Percentiles rank a stretch among this genome's conserved stretches.
phyloP scores from a whole-genome alignment of 768 basidiomycete species.

The Podaxis sp. region DNA sequence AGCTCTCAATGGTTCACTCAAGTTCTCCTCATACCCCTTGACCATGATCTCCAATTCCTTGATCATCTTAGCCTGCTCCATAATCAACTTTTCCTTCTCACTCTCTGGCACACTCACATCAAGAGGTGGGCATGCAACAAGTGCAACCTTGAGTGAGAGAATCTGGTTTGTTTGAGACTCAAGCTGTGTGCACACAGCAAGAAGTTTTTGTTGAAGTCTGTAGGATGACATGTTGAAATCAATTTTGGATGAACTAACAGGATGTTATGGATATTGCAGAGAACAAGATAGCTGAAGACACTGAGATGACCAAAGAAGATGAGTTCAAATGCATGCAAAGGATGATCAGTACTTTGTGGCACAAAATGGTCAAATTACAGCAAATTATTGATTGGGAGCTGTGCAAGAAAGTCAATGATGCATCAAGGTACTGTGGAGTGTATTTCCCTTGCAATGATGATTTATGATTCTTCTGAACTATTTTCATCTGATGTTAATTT shows the following conservation, averaged over 20 bases:
- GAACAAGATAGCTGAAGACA: no score
- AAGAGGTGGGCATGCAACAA: conserved; percentile 68
- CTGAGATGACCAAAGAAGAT: no score
- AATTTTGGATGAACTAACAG: conserved; percentile 82
- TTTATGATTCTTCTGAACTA: no score
- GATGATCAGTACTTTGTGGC: no score
- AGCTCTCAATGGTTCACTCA: conserved; percentile 63
- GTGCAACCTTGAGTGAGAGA: conserved; percentile 75
- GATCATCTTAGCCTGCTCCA: conserved; percentile 73
- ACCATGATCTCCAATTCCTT: conserved; percentile 75
- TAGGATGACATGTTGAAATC: conserved; percentile 90
- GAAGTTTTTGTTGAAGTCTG: conserved; percentile 87
- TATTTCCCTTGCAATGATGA: no score
- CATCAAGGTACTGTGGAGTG: no score
- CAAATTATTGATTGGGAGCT: no score
- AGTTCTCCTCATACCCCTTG: conserved; percentile 70
- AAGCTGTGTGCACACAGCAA: conserved; percentile 74
- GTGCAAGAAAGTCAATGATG: no score
- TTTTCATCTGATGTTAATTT: no score
- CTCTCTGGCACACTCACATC: conserved; percentile 63
- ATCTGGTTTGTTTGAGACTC: conserved; percentile 84
- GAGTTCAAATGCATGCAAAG: no score
- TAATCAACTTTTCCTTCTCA: conserved; percentile 75
- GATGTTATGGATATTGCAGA: no score
- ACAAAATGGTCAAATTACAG: no score